Conservation (phyloP, 306 rosid species). For the Sechiopsis laciniata region DNA sequence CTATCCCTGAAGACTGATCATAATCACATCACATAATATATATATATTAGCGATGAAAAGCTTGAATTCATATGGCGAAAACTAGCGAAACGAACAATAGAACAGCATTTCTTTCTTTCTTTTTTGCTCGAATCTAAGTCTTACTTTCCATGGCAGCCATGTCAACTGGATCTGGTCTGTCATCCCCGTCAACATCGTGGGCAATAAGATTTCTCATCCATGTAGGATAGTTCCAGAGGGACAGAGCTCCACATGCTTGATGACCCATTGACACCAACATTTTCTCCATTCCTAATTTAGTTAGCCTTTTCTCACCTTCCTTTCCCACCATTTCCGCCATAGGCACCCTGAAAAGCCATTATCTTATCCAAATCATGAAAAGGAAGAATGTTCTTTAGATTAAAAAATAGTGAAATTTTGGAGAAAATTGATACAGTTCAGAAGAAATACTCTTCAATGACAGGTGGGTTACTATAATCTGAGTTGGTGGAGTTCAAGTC, state of each 20-base stretch:
- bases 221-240: conserved; percentile 62
- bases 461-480: conserved; percentile 42
- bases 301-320: conserved; percentile 50
- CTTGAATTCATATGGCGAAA: background rate
- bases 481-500: conserved; percentile 30
- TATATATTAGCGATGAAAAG: background rate
- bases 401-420: background rate
- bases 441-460: conserved; percentile 40
- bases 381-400: background rate
- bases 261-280: conserved; percentile 67
- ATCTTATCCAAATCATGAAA: background rate
- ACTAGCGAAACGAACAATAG: background rate
- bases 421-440: background rate
- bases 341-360: conserved; percentile 42
- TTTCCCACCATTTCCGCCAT: conserved; percentile 54
- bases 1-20: conserved; percentile 59
- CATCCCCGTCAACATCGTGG: conserved; percentile 60
- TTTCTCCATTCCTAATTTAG: conserved; percentile 52
- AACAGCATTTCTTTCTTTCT: background rate
- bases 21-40: background rate
- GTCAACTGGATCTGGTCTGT: conserved; percentile 63
- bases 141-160: conserved; percentile 69
- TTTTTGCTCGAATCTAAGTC: background rate
- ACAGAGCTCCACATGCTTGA: conserved; percentile 57
- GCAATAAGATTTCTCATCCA: conserved; percentile 65